Conservation (phyloP, 1,284 basidiomycete species). For the Cutaneotrichosporon cavernicola region DNA sequence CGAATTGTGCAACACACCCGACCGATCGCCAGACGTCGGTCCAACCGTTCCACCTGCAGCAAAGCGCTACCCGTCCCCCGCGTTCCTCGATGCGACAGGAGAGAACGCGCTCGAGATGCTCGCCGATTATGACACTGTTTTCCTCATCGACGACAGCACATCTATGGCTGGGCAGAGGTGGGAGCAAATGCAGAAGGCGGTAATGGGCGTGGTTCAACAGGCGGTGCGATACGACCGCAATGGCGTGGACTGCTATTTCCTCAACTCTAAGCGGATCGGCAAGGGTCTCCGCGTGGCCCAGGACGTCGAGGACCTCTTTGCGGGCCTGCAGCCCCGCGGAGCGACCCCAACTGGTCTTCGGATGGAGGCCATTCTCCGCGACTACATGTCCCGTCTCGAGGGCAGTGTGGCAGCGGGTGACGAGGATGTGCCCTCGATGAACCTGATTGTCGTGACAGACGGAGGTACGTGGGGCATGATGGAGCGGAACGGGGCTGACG, state of each 20-base stretch:
- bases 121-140: conserved; percentile 49
- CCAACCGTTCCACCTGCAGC: not conserved
- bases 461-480: conserved; percentile 25
- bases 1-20: not conserved
- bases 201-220: conserved; percentile 45
- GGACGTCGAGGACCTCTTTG: conserved; percentile 51
- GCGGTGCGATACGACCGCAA: conserved; percentile 46
- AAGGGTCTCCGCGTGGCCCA: conserved; percentile 30
- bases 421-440: conserved; percentile 40
- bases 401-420: conserved; percentile 15
- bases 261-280: conserved; percentile 50
- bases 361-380: conserved; percentile 44
- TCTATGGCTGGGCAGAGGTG: conserved; percentile 49
- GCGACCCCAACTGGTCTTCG: conserved; percentile 46
- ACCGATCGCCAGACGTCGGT: not conserved
- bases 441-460: conserved; percentile 48
- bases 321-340: conserved; percentile 42
- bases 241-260: conserved; percentile 50
- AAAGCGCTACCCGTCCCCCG: not conserved
- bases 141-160: conserved; percentile 48
- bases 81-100: conserved; percentile 8
- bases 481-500: conserved; percentile 9
- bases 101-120: conserved; percentile 46
- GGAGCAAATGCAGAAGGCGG: conserved; percentile 39
- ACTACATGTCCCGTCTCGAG: conserved; percentile 48